Conservation (phyloP, 345 rosid genomes). For the Lepidium didymum region DNA sequence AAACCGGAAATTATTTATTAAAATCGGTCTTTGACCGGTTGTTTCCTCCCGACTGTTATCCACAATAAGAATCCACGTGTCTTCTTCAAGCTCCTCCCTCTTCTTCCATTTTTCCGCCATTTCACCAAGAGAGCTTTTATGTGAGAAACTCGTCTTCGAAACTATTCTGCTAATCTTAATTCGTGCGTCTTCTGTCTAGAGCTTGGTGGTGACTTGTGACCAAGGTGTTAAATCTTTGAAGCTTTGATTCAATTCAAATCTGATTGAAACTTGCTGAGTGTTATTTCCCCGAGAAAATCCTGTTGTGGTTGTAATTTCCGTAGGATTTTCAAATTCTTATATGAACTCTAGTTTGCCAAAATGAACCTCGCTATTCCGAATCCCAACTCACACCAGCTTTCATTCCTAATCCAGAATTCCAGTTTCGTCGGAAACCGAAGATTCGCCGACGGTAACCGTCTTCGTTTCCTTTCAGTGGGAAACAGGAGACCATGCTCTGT, state of each 20-base stretch:
- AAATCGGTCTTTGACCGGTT: no score
- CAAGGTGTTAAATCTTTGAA: background rate
- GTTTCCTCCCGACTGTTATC: slow-evolving; percentile 30
- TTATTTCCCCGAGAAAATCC: slow-evolving; percentile 7
- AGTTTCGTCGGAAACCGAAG: slow-evolving; percentile 23
- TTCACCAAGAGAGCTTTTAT: background rate
- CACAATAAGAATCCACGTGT: slow-evolving; percentile 49
- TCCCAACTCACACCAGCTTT: slow-evolving; percentile 25
- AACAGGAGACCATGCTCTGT: slow-evolving; percentile 15
- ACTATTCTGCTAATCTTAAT: background rate
- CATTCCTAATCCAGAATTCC: slow-evolving; percentile 27
- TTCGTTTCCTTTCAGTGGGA: slow-evolving; percentile 28
- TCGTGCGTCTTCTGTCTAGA: background rate
- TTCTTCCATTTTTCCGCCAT: slow-evolving; percentile 18
- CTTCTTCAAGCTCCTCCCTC: slow-evolving; percentile 18
- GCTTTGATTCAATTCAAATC: background rate
- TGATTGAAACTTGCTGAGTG: background rate
- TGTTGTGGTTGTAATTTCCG: background rate
- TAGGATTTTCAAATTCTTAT: background rate
- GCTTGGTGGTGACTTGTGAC: background rate
- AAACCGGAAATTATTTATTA: background rate
- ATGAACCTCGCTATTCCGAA: slow-evolving; percentile 34
- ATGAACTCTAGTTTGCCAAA: slow-evolving; percentile 1
- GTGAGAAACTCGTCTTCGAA: background rate
- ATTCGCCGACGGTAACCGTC: slow-evolving; percentile 22